Evolutionary conservation across 2,329 filamentous ascomycete genomes (phyloP).

Genomic region (Scortechinia acanthostroma): DNA sequence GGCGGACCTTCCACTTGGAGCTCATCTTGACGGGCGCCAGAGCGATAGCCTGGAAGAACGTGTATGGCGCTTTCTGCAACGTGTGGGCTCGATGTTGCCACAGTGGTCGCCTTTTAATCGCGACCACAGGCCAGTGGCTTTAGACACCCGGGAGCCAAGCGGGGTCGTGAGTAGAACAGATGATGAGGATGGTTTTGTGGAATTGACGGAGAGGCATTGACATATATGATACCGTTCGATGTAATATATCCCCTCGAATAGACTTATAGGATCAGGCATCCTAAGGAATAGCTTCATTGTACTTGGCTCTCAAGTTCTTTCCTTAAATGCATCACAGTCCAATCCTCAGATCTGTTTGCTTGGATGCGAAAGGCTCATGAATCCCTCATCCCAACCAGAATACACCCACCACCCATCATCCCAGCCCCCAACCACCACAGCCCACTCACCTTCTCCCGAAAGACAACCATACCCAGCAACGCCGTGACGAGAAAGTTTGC

Average conservation of each 20-base stretch:
- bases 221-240: background rate
- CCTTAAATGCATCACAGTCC: no score
- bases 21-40: background rate
- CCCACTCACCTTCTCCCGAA: slow-evolving; percentile 42
- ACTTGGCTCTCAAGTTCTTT: no score
- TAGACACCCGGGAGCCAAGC: background rate
- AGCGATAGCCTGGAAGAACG: background rate
- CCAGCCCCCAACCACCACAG: slow-evolving; percentile 56
- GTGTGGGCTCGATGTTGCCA: background rate
- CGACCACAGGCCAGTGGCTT: background rate
- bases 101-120: background rate
- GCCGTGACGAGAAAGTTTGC: slow-evolving; percentile 59
- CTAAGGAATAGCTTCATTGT: no score
- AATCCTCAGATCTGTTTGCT: background rate
- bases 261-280: background rate
- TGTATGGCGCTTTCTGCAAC: background rate
- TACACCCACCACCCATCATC: slow-evolving; percentile 51
- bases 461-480: slow-evolving; percentile 46
- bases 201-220: background rate
- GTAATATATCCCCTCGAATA: background rate
- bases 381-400: slow-evolving; percentile 53
- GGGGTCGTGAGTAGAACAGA: background rate
- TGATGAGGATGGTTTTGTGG: background rate
- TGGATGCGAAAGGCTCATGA: background rate
- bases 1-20: background rate